Percentiles rank a stretch among this genome's conserved stretches.
These are phyloP conservation scores for Powellomyces hirtus DNA, from an alignment of 192 early-diverging fungal genomes.

Conservation along the genomic window DNA sequence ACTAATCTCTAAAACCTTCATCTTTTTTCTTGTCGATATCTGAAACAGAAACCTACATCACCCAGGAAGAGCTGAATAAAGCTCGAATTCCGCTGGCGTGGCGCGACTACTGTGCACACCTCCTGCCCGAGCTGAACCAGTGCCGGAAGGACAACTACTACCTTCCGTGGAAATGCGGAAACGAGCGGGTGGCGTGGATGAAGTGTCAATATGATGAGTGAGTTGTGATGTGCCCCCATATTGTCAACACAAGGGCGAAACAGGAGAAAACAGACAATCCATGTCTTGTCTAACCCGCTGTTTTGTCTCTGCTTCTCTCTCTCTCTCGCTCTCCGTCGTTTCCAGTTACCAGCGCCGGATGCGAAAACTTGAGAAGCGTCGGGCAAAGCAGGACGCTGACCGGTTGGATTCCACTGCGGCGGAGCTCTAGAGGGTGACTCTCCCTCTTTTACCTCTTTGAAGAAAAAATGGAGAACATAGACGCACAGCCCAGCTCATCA, in stretches of 20 bases:
- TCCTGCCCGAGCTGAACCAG: constrained; percentile 88
- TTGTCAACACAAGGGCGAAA: neutral
- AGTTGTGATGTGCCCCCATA: neutral
- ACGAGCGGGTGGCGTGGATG: constrained; percentile 82
- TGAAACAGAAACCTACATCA: constrained; percentile 73
- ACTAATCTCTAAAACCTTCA: neutral
- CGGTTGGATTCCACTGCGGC: neutral
- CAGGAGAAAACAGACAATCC: neutral
- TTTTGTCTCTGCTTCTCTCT: neutral
- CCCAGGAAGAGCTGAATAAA: constrained; percentile 83
- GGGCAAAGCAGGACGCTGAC: constrained; percentile 14
- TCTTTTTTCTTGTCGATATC: constrained; percentile 5
- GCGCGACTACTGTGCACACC: constrained; percentile 93
- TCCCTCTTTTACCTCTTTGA: too few species aligned
- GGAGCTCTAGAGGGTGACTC: neutral
- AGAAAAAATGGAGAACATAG: too few species aligned
- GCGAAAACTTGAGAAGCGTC: constrained; percentile 22
- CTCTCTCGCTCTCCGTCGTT: neutral
- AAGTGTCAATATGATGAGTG: constrained; percentile 96
- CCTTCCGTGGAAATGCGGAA: constrained; percentile 91
- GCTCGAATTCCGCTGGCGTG: constrained; percentile 79
- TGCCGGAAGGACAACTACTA: constrained; percentile 83
- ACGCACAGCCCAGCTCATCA: too few species aligned
- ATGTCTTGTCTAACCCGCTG: neutral
- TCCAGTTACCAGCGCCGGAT: constrained; percentile 32